phyloP scores from a whole-genome alignment of 1,139 yeast genomes.

The Debaryomycetaceae sp. region DNA sequence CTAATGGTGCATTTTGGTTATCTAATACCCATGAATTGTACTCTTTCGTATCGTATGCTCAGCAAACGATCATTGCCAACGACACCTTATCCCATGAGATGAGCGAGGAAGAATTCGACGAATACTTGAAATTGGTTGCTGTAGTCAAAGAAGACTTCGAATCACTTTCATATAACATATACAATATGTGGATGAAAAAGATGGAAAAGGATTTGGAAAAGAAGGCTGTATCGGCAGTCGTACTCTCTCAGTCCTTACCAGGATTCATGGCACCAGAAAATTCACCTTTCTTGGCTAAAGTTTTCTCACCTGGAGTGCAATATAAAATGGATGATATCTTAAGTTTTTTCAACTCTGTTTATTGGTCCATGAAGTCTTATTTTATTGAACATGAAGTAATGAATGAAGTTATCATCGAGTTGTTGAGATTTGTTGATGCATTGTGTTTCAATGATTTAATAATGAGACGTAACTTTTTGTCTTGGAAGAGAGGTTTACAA shows the following conservation, averaged over 20 bases:
- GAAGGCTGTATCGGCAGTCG: conserved; percentile 92
- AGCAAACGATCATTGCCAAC: conserved; percentile 80
- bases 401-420: conserved; percentile 80
- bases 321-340: conserved; percentile 95
- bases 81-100: conserved; percentile 77
- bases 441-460: conserved; percentile 93
- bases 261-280: conserved; percentile 92
- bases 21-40: conserved; percentile 94
- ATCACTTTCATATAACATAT: conserved; percentile 87
- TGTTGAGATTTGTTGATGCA: conserved; percentile 86
- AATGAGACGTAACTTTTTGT: conserved; percentile 89
- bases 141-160: conserved; percentile 94
- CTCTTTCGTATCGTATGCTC: conserved; percentile 93
- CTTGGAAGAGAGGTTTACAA: conserved; percentile 98
- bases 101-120: conserved; percentile 88
- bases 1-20: conserved; percentile 97
- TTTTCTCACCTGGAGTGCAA: conserved; percentile 69
- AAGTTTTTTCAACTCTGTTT: conserved; percentile 84
- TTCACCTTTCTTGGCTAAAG: conserved; percentile 80
- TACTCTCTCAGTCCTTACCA: conserved; percentile 90
- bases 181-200: conserved; percentile 97
- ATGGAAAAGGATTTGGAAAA: conserved; percentile 88
- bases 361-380: conserved; percentile 92
- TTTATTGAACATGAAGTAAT: conserved; percentile 83
- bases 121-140: conserved; percentile 83